Conservation (phyloP, 192 early-diverging fungal species). For the Haplosporangium gracile region DNA sequence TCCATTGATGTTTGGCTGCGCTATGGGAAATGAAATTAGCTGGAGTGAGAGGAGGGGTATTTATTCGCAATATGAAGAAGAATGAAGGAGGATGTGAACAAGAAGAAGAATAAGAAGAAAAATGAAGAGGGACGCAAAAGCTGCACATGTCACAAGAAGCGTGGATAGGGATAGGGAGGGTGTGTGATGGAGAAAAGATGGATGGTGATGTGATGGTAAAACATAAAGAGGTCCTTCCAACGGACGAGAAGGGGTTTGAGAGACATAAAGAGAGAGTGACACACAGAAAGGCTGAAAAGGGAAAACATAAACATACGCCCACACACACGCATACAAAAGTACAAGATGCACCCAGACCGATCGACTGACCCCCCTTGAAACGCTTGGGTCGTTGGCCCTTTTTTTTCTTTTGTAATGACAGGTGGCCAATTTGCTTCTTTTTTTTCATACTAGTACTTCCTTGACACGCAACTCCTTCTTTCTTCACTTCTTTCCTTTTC, state of each 20-base stretch:
- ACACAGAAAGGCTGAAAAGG: not conserved
- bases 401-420: not conserved
- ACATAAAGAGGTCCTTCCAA: too few species aligned
- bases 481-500: not conserved
- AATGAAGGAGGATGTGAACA: not conserved
- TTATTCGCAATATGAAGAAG: not conserved
- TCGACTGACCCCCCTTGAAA: not conserved
- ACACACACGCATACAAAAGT: not conserved
- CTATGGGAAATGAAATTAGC: slow-evolving; percentile 6
- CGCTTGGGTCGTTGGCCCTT: not conserved
- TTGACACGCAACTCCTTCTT: too few species aligned
- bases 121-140: too few species aligned
- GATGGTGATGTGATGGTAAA: slow-evolving; percentile 5
- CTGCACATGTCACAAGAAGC: not conserved
- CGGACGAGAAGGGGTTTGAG: not conserved
- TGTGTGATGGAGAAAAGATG: not conserved
- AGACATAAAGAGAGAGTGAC: not conserved
- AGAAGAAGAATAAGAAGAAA: not conserved
- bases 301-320: not conserved
- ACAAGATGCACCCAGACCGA: not conserved
- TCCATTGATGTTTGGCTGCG: not conserved
- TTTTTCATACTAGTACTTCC: too few species aligned
- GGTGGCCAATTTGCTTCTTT: too few species aligned
- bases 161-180: not conserved
- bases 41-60: not conserved